Evolutionary conservation across 768 basidiomycete species (phyloP), one percentile per base, ranked within the genome.

Genomic region (Neoboletus brunneissimus): DNA sequence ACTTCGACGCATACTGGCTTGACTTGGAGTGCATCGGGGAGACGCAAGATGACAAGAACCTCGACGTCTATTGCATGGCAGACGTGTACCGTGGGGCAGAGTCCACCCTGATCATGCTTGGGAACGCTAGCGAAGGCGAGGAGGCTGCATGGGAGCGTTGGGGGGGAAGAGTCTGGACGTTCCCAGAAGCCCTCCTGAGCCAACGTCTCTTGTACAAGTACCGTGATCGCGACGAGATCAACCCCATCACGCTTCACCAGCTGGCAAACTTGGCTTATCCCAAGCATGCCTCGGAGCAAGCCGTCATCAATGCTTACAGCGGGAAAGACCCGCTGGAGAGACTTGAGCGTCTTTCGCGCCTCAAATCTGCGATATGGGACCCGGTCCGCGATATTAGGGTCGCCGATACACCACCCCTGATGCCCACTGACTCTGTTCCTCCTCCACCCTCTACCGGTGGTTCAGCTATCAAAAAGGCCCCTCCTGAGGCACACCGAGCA

Each of bases 221-320:
- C 6, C 41, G 52, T 31, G 51, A 23, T 16, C 13, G 27, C 5
- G 20, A 15, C 4, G 56, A 53, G 3, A 51, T 63, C 12, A 27
- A 18, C 0, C n/a, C 57, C 2, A 20, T 57, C 5, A 48, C 46
- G 8, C 47, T 48, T 9, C 32, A 40, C 20, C 16, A 61, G 25
- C 37, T 65, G 5, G 64, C 56, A 2, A 65, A 65, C 43, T 25
- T 50, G n/a, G 64, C 64, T 18, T 65, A 65, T 31, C 49, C 57
- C 13, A 12, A 29, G 25, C 29, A 51, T 43, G 42, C 48, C 29
- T 15, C 29, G 15, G 64, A 65, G 34, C 53, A 53, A 18, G 54
- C 64, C 1, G 54, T 65, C 47, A 53, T 65, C 29, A 59, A 65
- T 10, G 51, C 56, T 2, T 65, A 65, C 31, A 53, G 60, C 15